Base-by-base conservation (phyloP, 2,329 filamentous ascomycete species). In the Arthrobotrys sinensis region DNA sequence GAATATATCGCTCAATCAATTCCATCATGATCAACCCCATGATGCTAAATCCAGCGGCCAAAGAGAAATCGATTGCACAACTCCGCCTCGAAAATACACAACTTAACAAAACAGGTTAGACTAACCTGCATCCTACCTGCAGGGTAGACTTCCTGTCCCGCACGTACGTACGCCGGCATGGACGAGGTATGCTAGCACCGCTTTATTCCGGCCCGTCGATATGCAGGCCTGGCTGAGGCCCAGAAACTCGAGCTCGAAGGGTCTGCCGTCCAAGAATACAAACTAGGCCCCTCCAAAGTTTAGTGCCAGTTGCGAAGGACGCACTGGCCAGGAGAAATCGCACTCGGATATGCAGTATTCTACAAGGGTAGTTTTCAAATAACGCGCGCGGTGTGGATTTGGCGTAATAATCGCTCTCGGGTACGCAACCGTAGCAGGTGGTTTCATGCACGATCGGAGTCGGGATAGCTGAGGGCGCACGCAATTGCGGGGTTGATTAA, bases 391-490 rank as follows among this genome's bases (percentile, higher is more conserved):
- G 52, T 11, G 8, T 1, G 1, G 50, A 14, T 32, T 52, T 52
- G 2, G n/a, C 34, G 36, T 7, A 52, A 7, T 8, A 48, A 48
- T 48, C 45, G 45, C 45, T 21, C 45, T 48, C 45, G 45, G 36
- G n/a, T 45, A 45, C 40, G 40, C 40, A 45, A 45, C 40, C 40
- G 40, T 45, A 45, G n/a, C 40, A 3, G 12, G 12, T 57, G 10
- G 28, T 34, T 14, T 57, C 16, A 21, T 60, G 55, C 55, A 60
- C 55, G 36, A 60, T 60, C 55, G 55, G 53, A 57, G 53, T 24
- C 21, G 24, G 52, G 10, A 43, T 43, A 24, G 34, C 1, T 57
- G 28, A 24, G 55, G 38, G 12, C 36, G 36, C 55, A 60, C 55
- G 36, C 34, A 60, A 43, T 43, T 60, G 55, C 55, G 55, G 55